These are phyloP conservation scores for Megacollybia marginata DNA, from an alignment of 768 basidiomycete species.

Conservation along the genomic window DNA sequence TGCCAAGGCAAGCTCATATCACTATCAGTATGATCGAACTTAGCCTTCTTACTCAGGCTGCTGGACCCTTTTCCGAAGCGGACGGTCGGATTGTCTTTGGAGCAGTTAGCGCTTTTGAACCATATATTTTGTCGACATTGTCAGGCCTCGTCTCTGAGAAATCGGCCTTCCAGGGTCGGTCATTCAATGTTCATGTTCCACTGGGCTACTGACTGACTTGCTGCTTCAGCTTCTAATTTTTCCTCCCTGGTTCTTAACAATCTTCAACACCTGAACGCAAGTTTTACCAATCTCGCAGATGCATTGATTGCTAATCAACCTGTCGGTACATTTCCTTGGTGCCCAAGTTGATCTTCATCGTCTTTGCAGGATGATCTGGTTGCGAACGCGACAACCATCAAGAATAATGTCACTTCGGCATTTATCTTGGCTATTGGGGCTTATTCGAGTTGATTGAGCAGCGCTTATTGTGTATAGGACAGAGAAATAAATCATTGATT, in stretches of 20 bases:
- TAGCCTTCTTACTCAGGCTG: slow-evolving; percentile 6
- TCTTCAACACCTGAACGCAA: slow-evolving; percentile 15
- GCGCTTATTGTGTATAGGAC: too few relatives aligned
- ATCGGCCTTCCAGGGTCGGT: slow-evolving; percentile 13
- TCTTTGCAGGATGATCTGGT: slow-evolving; percentile 16
- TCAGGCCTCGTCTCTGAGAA: slow-evolving; percentile 16
- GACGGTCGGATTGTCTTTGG: slow-evolving; percentile 19
- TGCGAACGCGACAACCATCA: slow-evolving; percentile 9
- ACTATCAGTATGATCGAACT: neutral
- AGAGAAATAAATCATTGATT: too few relatives aligned
- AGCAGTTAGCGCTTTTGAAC: slow-evolving; percentile 15
- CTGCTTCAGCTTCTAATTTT: slow-evolving; percentile 13
- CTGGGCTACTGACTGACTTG: too few relatives aligned
- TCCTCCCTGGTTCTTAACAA: slow-evolving; percentile 22
- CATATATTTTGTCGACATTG: slow-evolving; percentile 18
- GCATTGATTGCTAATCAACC: slow-evolving; percentile 20
- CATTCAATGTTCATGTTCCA: neutral
- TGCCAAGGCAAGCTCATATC: slow-evolving; percentile 14
- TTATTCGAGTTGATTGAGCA: slow-evolving; percentile 3
- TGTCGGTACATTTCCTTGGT: slow-evolving; percentile 8
- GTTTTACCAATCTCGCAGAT: slow-evolving; percentile 12
- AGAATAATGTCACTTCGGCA: slow-evolving; percentile 10
- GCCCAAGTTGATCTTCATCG: neutral
- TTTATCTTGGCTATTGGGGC: slow-evolving; percentile 21
- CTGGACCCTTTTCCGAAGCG: slow-evolving; percentile 15